Conservation (phyloP, 768 basidiomycete species). For the Auricularia cornea region DNA sequence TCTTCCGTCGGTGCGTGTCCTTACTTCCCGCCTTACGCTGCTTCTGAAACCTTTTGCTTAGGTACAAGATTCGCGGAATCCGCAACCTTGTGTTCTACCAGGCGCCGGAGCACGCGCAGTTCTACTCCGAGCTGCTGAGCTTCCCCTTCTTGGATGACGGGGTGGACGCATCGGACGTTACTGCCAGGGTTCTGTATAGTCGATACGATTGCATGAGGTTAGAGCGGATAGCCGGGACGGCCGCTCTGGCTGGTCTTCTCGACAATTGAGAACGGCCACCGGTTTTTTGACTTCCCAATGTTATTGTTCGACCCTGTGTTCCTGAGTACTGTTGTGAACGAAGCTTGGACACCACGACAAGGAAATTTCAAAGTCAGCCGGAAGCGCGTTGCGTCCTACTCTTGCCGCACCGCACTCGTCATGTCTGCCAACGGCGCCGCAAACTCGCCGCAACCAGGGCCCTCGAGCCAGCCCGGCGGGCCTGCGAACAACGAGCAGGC, state of each 20-base stretch:
- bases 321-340: no score
- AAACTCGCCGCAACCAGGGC: no score
- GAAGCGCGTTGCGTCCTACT: no score
- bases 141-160: constrained; percentile 88
- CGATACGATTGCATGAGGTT: constrained; percentile 84
- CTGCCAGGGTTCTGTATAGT: constrained; percentile 69
- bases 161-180: constrained; percentile 83
- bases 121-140: constrained; percentile 82
- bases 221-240: constrained; percentile 70
- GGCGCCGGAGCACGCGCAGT: constrained; percentile 83
- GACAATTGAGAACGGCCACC: not conserved
- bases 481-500: no score
- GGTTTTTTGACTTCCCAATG: no score
- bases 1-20: constrained; percentile 66
- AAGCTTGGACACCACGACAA: no score
- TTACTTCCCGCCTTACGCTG: not conserved
- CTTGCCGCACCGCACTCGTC: no score
- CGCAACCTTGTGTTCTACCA: constrained; percentile 91
- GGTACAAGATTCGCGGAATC: constrained; percentile 89
- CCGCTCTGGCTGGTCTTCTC: constrained; percentile 17
- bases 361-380: no score
- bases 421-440: no score
- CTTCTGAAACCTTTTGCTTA: constrained; percentile 19
- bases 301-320: no score
- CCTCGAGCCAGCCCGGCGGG: no score